phyloP scores from a whole-genome alignment of 495 filamentous ascomycete genomes.

The Aspergillus affinis region DNA sequence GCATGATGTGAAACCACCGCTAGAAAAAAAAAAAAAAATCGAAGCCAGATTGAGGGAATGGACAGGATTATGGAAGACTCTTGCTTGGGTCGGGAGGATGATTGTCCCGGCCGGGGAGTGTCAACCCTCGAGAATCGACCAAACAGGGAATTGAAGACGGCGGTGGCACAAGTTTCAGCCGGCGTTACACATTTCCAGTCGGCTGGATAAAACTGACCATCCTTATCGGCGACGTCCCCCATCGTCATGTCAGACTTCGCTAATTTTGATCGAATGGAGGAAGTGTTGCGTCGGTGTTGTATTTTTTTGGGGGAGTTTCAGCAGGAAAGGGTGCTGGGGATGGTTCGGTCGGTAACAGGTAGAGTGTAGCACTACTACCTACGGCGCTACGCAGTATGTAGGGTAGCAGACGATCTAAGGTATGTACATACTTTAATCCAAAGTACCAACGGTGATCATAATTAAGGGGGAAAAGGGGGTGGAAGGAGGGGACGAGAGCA shows the following conservation, averaged over 20 bases:
- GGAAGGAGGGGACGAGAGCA: neutral
- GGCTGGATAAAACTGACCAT: conserved; percentile 6
- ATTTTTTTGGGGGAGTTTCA: too few relatives aligned
- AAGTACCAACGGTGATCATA: neutral
- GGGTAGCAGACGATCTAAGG: too few relatives aligned
- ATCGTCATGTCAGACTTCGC: conserved; percentile 8
- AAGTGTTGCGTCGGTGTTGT: neutral
- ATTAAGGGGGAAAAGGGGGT: neutral
- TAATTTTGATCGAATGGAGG: conserved; percentile 17
- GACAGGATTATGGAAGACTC: neutral
- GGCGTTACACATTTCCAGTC: conserved; percentile 7
- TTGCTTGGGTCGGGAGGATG: too few relatives aligned
- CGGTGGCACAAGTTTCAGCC: conserved; percentile 7
- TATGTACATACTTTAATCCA: neutral
- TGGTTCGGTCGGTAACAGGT: too few relatives aligned
- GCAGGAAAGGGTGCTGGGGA: too few relatives aligned
- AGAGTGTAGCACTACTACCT: too few relatives aligned
- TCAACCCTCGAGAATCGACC: too few relatives aligned
- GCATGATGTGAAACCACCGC: neutral
- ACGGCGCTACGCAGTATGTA: too few relatives aligned
- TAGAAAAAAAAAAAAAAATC: neutral
- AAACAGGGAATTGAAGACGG: neutral
- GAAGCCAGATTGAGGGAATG: neutral
- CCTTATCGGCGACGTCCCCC: neutral
- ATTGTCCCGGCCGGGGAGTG: too few relatives aligned